Conservation (phyloP, 2,329 filamentous ascomycete species). For the Akanthomyces muscarius region DNA sequence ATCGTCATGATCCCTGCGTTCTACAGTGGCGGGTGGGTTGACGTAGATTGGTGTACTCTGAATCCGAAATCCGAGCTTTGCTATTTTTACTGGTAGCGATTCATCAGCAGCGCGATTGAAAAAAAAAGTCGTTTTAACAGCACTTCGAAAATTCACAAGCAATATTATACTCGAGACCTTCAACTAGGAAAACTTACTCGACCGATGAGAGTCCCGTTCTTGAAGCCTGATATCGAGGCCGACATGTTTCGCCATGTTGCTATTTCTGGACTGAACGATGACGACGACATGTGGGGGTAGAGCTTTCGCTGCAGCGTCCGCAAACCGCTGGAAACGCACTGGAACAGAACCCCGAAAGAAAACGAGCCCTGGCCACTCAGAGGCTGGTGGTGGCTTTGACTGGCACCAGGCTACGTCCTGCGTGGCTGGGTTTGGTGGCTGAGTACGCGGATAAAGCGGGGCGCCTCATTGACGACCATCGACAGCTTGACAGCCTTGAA, state of each 20-base stretch:
- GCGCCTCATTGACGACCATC: background rate
- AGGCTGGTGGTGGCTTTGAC: background rate
- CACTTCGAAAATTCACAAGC: too few relatives aligned
- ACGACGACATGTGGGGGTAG: background rate
- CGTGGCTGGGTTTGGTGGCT: slow-evolving; percentile 8
- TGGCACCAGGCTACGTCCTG: background rate
- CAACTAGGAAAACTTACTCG: too few relatives aligned
- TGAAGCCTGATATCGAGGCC: background rate
- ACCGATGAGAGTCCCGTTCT: too few relatives aligned
- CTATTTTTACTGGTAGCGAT: background rate
- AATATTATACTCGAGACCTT: too few relatives aligned
- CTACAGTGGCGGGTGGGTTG: too few relatives aligned
- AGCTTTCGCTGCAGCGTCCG: background rate
- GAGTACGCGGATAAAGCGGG: background rate
- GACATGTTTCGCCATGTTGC: background rate
- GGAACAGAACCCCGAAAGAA: background rate
- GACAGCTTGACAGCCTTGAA: too few relatives aligned
- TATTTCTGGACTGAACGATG: background rate
- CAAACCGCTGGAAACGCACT: background rate
- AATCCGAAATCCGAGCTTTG: background rate
- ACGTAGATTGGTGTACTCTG: background rate
- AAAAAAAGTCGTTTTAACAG: too few relatives aligned
- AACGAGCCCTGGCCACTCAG: background rate
- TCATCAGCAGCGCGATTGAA: too few relatives aligned
- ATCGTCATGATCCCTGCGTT: background rate